phyloP scores from a whole-genome alignment of 2,329 filamentous ascomycete species.

The Colletotrichum theobromicola region DNA sequence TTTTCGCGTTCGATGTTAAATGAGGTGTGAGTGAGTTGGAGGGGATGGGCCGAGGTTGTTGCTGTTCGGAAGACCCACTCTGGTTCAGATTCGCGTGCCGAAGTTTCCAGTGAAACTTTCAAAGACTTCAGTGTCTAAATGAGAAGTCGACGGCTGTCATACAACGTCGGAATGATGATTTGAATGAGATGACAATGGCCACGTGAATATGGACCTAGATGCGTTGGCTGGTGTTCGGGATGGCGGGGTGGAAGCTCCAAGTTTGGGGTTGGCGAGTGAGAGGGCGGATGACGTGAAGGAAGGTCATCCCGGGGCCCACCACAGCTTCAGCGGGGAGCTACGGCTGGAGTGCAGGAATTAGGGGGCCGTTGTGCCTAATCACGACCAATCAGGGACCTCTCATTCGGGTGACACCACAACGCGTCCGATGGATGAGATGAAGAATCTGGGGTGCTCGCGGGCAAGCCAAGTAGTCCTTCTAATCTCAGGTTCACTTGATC shows the following conservation, averaged over 20 bases:
- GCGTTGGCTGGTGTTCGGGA: not conserved
- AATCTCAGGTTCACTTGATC: not conserved
- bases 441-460: no score
- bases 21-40: not conserved
- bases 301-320: not conserved
- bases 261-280: not conserved
- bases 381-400: not conserved
- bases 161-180: no score
- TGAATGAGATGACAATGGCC: not conserved
- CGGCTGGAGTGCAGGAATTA: not conserved
- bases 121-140: not conserved
- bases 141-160: not conserved
- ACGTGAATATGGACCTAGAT: not conserved
- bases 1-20: accelerated
- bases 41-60: not conserved
- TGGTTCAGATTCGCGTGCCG: accelerated
- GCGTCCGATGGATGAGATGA: not conserved
- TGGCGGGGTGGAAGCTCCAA: not conserved
- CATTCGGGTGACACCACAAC: not conserved
- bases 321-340: not conserved
- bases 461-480: no score
- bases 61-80: not conserved
- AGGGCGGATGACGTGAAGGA: not conserved
- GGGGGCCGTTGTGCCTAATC: not conserved
- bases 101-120: not conserved